Conservation (phyloP, 177 flowering plant genomes). For the Vitis hybrid region DNA sequence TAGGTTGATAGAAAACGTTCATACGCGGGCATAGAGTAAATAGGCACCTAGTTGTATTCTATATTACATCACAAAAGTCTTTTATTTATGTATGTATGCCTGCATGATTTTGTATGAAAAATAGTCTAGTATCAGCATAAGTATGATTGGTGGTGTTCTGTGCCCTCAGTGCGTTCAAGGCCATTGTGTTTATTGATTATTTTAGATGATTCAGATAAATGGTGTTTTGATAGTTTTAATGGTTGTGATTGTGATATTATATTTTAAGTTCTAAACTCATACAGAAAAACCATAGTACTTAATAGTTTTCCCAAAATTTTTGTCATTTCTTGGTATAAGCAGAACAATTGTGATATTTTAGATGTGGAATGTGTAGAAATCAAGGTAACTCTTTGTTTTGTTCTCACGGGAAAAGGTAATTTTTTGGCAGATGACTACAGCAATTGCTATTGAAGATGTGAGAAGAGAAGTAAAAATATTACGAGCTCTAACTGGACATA, state of each 20-base stretch:
- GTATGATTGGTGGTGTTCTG: background rate
- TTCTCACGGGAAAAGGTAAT: slow-evolving; percentile 8
- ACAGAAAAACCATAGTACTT: background rate
- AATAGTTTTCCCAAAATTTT: background rate
- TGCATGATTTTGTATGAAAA: background rate
- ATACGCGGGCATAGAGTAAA: background rate
- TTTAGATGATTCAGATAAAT: background rate
- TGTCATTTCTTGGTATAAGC: too few species aligned
- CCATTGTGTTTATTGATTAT: background rate
- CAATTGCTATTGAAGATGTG: slow-evolving; percentile 76
- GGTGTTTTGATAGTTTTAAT: background rate
- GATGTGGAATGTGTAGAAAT: background rate
- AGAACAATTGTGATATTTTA: background rate
- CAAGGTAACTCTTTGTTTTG: background rate
- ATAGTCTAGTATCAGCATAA: background rate
- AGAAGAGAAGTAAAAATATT: slow-evolving; percentile 68
- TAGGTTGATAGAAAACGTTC: background rate
- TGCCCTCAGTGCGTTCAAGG: background rate
- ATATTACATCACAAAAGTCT: background rate
- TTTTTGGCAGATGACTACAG: slow-evolving; percentile 65
- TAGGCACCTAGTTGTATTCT: background rate
- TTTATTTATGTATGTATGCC: background rate
- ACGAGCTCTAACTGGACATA: slow-evolving; percentile 48
- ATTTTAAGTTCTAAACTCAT: background rate
- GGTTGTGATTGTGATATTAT: background rate